Evolutionary conservation across 2,329 filamentous ascomycete genomes (phyloP), one percentile per base, ranked within the genome.

Genomic region (Neonectria faginata): DNA sequence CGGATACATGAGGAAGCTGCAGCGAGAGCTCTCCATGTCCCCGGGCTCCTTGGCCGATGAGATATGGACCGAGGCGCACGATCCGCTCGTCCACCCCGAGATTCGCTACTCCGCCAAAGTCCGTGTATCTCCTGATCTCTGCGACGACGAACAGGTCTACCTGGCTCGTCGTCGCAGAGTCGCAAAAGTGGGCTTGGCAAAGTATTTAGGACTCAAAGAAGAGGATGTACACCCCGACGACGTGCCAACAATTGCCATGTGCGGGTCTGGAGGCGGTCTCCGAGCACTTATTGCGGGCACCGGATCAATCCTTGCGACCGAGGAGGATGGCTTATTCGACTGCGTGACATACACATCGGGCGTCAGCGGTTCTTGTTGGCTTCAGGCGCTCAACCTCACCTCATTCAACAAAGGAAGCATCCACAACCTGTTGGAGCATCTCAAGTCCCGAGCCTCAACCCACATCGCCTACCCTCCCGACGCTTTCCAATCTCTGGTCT

Each of bases 341-440:
- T 98, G 96, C 76, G 87, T 93, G 11, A 98, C 94, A 1, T 99
- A 99, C 75, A 97, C 94, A 0, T 93, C 95, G 5, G 96, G 96
- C 1, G 96, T 99, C 53, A 97, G 94, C 75, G 96, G 96, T 0
- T 97, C 92, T 68, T 98, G 96, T 78, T 99, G 96, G 96, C 85
- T 98, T 6, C 95, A 98, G 77, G 85, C 92, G 0, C 84, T 99
- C 4, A 97, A 92, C 76, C 90, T 96, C 74, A 78, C 78, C 5
- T 92, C 93, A 0, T 85, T 98, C 61, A 86, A 91, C 0, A 84
- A 85, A 16, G 88, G 89, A 59, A 88, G 87, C 66, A 87, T 97
- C 70, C 82, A 85, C 22, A 87, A 84, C 41, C 84, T 97, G 20
- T 87, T 97, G 42, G 88, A 94, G 10, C 96, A 99, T 75, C 81